Base-by-base conservation (phyloP, 2,329 filamentous ascomycete species). In the Aspergillus pseudonomiae region DNA sequence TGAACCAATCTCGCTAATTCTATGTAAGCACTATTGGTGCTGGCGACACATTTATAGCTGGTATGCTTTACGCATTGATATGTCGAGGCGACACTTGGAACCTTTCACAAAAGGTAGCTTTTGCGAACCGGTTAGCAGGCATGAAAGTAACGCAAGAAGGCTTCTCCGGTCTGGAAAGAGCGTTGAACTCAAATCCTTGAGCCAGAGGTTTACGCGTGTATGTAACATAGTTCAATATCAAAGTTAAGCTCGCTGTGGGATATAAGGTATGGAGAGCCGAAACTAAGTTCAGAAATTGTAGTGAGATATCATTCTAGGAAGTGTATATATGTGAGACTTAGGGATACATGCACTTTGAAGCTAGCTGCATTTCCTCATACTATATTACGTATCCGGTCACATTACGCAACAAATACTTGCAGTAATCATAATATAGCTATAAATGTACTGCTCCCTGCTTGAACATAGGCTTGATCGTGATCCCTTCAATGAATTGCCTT, bases 11-110 rank as follows among this genome's bases (percentile, higher is more conserved):
- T 14, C 14, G 24, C 65, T 71, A 41, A 74, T 24, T 67, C n/a
- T 56, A 57, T 6, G 55, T 63, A 73, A 91, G 90, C 74, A 84
- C 89, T 6, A 85, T 92, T 65, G 91, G 90, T 60, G 90, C 90
- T 50, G 91, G 91, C 68, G 91, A 93, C 72, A 92, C 90, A 0
- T 93, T 93, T 71, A 86, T 90, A 67, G 90, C 90, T 39, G 90
- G 89, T 63, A 87, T 91, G 75, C 78, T 93, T 56, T 91, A 88
- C 76, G 83, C 81, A 41, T 75, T 91, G 65, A 77, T 84, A 62
- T 85, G 81, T 71, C 83, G 60, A 48, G 28, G 82, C 66, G 68
- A 71, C 50, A 78, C 83, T 66, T 89, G 86, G 86, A 74, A 78
- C 68, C 70, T 83, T 54, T 68, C 76, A 57, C 73, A 77, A 62